Conservation (phyloP, 768 basidiomycete genomes). For the Tricholoma sp. region DNA sequence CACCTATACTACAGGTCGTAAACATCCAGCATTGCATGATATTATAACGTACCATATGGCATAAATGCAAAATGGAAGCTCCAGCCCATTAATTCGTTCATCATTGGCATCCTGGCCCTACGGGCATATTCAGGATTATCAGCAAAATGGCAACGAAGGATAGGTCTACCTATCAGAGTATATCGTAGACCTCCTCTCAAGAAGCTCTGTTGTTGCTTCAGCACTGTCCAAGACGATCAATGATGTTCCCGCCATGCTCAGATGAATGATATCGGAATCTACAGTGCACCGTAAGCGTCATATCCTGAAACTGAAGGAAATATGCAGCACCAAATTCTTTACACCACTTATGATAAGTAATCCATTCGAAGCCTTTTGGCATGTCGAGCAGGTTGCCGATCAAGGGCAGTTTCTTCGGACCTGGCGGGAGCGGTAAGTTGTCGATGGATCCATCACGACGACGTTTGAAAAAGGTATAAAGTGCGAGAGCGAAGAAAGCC, state of each 20-base stretch:
- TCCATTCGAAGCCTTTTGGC: conserved; percentile 6
- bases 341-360: conserved; percentile 13
- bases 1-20: conserved; percentile 6
- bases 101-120: conserved; percentile 10
- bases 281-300: not conserved
- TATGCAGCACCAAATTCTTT: conserved; percentile 5
- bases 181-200: conserved; percentile 17
- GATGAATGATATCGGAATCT: conserved; percentile 23
- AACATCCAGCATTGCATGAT: not conserved
- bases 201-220: conserved; percentile 18
- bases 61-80: conserved; percentile 6
- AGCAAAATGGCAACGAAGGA: not conserved
- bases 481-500: not conserved
- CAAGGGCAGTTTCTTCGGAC: conserved; percentile 6
- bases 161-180: conserved; percentile 18
- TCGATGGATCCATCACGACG: not conserved
- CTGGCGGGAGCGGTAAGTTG: conserved; percentile 9
- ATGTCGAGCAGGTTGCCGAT: conserved; percentile 13
- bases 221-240: conserved; percentile 19
- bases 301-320: not conserved
- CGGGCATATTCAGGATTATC: not conserved
- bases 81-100: conserved; percentile 12
- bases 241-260: conserved; percentile 14
- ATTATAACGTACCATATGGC: conserved; percentile 7
- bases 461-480: conserved; percentile 1